These are phyloP conservation scores for Alternaria sp. DNA, from an alignment of 2,329 filamentous ascomycete genomes.

Conservation along the genomic window DNA sequence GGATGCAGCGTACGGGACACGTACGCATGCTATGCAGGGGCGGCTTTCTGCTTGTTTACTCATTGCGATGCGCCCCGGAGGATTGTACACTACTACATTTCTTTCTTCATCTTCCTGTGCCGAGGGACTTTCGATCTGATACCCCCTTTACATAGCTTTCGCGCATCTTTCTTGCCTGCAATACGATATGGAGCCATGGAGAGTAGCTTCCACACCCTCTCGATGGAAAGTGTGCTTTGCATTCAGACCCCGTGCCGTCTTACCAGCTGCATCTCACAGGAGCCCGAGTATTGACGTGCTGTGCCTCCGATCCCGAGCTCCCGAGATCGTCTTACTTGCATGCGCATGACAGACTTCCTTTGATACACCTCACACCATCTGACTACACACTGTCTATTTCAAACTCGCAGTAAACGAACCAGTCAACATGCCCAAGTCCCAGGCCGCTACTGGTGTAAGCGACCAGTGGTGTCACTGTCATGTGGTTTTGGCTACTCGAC, in stretches of 20 bases:
- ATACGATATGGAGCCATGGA: slow-evolving; percentile 4
- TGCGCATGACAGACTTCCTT: not conserved
- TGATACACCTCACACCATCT: not conserved
- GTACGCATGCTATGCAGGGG: slow-evolving; percentile 1
- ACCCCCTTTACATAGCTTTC: slow-evolving; percentile 23
- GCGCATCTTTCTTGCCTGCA: slow-evolving; percentile 7
- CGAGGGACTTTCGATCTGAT: slow-evolving; percentile 38
- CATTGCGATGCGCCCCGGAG: slow-evolving; percentile 10
- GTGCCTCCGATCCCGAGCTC: not conserved
- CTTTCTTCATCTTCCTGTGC: slow-evolving; percentile 8
- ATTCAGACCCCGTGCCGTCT: not conserved
- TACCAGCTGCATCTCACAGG: not conserved
- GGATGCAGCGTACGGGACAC: not conserved
- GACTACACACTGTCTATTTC: not conserved
- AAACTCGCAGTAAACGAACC: not conserved
- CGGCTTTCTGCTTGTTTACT: not conserved
- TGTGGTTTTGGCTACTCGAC: not conserved
- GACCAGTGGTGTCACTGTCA: not conserved
- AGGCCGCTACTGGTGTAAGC: not conserved
- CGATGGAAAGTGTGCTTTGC: not conserved
- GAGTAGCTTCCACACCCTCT: not conserved
- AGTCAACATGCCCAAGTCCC: not conserved
- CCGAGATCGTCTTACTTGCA: slow-evolving; percentile 4
- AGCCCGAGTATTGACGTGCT: not conserved
- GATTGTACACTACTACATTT: slow-evolving; percentile 13